These are phyloP conservation scores for Chrysophaeum taylorii DNA, from an alignment of 352 stramenopile genomes.

Conservation along the genomic window DNA sequence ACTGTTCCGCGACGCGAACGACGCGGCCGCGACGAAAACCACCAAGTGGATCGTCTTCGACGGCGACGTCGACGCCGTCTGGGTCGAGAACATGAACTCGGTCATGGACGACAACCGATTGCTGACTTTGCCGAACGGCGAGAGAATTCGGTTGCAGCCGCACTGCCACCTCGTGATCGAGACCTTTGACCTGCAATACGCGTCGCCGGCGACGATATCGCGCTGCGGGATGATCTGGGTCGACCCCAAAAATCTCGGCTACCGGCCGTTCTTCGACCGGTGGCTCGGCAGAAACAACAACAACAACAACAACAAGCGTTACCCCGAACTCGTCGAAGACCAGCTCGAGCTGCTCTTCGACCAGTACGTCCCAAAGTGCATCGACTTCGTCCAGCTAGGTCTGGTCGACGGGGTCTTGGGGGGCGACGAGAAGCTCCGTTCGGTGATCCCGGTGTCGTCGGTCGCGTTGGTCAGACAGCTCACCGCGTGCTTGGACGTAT, in stretches of 20 bases:
- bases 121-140: conserved; percentile 83
- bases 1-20: conserved; percentile 83
- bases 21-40: conserved; percentile 78
- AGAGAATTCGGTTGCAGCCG: conserved; percentile 79
- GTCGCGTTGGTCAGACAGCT: conserved; percentile 91
- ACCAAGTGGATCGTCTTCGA: conserved; percentile 89
- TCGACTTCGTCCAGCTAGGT: conserved; percentile 82
- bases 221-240: conserved; percentile 93
- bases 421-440: conserved; percentile 65
- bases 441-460: conserved; percentile 81
- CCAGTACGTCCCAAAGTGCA: conserved; percentile 74
- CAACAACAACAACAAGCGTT: conserved; percentile 10
- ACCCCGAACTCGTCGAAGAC: conserved; percentile 31
- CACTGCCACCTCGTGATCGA: conserved; percentile 86
- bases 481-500: conserved; percentile 74
- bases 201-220: conserved; percentile 81
- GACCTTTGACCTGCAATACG: conserved; percentile 88
- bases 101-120: conserved; percentile 82
- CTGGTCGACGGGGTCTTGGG: conserved; percentile 72
- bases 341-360: conserved; percentile 71
- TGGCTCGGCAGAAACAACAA: conserved; percentile 77
- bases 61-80: conserved; percentile 86
- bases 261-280: conserved; percentile 80
- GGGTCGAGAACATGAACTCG: conserved; percentile 95
- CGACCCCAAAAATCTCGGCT: conserved; percentile 87